Conservation (phyloP, 345 rosid genomes). For the Acer campestre region DNA sequence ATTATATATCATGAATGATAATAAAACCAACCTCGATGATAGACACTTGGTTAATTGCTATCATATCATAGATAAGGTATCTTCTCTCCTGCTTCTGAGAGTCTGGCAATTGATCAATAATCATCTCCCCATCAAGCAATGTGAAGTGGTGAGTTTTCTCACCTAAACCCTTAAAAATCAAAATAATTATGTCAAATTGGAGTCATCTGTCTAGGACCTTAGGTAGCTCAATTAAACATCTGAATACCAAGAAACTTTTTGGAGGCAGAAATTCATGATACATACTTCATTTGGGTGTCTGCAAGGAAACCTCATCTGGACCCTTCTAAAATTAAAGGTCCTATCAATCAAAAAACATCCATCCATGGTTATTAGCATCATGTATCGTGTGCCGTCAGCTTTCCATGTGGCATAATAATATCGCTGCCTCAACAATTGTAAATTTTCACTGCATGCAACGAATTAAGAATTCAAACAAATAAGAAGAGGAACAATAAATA, state of each 20-base stretch:
- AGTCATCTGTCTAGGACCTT: background rate
- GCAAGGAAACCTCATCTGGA: conserved; percentile 97
- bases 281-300: conserved; percentile 70
- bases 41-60: conserved; percentile 72
- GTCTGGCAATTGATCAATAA: conserved; percentile 92
- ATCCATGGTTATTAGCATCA: conserved; percentile 91
- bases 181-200: conserved; percentile 24
- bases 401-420: conserved; percentile 99
- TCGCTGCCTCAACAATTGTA: conserved; percentile 85
- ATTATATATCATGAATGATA: background rate
- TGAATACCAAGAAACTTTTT: conserved; percentile 7
- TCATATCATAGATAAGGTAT: conserved; percentile 94
- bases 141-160: conserved; percentile 86
- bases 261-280: conserved; percentile 20
- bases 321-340: conserved; percentile 84
- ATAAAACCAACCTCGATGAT: conserved; percentile 71
- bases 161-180: conserved; percentile 58
- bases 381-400: conserved; percentile 98
- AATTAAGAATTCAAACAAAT: conserved; percentile 7
- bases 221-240: background rate
- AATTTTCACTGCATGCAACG: conserved; percentile 71
- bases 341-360: conserved; percentile 93
- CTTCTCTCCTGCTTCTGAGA: conserved; percentile 93
- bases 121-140: conserved; percentile 98
- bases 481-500: background rate